A percentile compares a stretch with the other conserved stretches of the same genome.
Evolutionary conservation across 2,329 filamentous ascomycete species (phyloP).

Genomic region (Byssochlamys sp.): DNA sequence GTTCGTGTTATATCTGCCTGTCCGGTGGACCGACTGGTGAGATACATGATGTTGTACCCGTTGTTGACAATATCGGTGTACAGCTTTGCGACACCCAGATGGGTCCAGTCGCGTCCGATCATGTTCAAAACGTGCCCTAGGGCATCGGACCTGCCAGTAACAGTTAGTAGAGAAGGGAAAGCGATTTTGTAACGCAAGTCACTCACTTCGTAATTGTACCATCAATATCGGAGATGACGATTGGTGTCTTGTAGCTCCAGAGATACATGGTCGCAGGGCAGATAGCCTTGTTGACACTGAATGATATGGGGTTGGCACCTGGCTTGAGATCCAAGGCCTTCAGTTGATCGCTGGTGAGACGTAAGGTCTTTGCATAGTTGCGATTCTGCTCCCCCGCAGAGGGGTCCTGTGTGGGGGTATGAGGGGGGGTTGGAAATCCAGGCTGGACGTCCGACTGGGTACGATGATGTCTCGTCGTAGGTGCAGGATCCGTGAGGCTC

Average conservation of each 20-base stretch:
- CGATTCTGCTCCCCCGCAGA: conserved; percentile 59
- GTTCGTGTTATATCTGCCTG: conserved; percentile 83
- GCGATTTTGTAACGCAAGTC: neutral
- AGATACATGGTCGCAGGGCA: conserved; percentile 88
- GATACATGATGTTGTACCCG: conserved; percentile 97
- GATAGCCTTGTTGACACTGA: conserved; percentile 89
- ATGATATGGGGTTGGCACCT: conserved; percentile 88
- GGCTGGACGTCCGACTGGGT: conserved; percentile 63
- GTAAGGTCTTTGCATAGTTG: conserved; percentile 93
- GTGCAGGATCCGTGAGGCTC: conserved; percentile 58
- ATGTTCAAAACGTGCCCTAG: conserved; percentile 90
- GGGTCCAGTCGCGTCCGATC: conserved; percentile 96
- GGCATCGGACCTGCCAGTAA: conserved; percentile 57
- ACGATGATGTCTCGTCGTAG: conserved; percentile 37
- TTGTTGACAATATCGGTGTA: conserved; percentile 93
- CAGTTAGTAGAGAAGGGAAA: conserved; percentile 10
- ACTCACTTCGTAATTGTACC: conserved; percentile 85
- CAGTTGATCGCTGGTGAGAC: conserved; percentile 88
- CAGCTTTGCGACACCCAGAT: conserved; percentile 88
- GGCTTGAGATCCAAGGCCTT: conserved; percentile 72
- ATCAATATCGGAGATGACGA: conserved; percentile 97
- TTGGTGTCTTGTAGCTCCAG: conserved; percentile 82
- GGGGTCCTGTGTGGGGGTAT: conserved; percentile 39
- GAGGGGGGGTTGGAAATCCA: conserved; percentile 52
- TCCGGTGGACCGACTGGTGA: conserved; percentile 86